These are phyloP conservation scores for Lentinula boryana DNA, from an alignment of 768 basidiomycete genomes.

Conservation along the genomic window DNA sequence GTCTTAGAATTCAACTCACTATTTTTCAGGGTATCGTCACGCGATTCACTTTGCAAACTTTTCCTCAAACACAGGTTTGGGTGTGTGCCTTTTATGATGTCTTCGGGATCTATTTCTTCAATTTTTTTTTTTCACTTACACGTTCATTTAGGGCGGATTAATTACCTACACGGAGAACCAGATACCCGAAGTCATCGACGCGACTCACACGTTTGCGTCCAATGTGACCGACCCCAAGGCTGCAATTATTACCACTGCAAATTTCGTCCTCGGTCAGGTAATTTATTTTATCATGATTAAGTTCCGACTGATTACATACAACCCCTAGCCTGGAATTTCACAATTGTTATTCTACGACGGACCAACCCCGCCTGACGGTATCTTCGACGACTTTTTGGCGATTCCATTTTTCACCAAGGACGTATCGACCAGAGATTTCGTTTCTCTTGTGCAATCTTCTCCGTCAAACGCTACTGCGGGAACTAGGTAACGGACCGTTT, in stretches of 20 bases:
- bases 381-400: conserved; percentile 31
- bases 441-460: conserved; percentile 21
- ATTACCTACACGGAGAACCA: conserved; percentile 22
- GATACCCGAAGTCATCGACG: conserved; percentile 20
- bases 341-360: conserved; percentile 38
- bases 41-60: conserved; percentile 45
- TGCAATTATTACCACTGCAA: conserved; percentile 39
- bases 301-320: too few species aligned
- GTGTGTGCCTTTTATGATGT: conserved; percentile 28
- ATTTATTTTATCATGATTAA: conserved; percentile 3
- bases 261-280: conserved; percentile 27
- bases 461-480: conserved; percentile 20
- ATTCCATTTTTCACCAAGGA: conserved; percentile 22
- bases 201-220: conserved; percentile 33
- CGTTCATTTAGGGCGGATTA: conserved; percentile 39
- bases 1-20: conserved; percentile 7
- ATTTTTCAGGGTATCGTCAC: conserved; percentile 49
- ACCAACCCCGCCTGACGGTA: conserved; percentile 27
- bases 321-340: conserved; percentile 12
- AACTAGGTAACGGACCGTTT: conserved; percentile 15
- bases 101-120: neutral
- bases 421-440: conserved; percentile 23
- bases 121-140: neutral
- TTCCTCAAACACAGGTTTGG: conserved; percentile 55
- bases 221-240: conserved; percentile 47